phyloP scores from a whole-genome alignment of 73 alveolate species.

The Loxodes magnus region DNA sequence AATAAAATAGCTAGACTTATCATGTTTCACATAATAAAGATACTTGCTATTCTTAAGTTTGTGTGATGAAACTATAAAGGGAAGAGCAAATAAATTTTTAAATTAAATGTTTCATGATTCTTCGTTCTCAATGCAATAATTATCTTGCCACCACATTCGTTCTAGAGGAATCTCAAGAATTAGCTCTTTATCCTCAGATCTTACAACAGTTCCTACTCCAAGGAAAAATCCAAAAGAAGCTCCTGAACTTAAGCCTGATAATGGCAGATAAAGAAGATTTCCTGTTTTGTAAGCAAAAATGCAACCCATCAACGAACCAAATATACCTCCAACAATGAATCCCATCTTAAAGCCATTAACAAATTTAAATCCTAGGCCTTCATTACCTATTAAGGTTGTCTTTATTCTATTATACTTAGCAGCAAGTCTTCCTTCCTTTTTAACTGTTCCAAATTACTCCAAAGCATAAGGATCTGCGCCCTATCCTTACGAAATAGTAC shows the following conservation, averaged over 20 bases:
- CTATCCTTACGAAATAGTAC: too few relatives aligned
- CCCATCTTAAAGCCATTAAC: slow-evolving; percentile 55
- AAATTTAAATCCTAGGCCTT: slow-evolving; percentile 23
- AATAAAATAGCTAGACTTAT: too few relatives aligned
- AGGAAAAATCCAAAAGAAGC: slow-evolving; percentile 56
- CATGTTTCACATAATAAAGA: too few relatives aligned
- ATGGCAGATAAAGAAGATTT: slow-evolving; percentile 25
- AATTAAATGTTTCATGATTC: too few relatives aligned
- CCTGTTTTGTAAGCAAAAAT: slow-evolving; percentile 1
- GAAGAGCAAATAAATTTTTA: too few relatives aligned
- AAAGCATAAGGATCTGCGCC: slow-evolving; percentile 1
- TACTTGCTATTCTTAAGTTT: too few relatives aligned
- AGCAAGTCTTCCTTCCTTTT: slow-evolving; percentile 15
- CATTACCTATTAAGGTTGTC: slow-evolving; percentile 33
- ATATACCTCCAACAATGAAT: slow-evolving; percentile 40
- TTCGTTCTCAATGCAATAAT: too few relatives aligned
- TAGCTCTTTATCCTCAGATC: slow-evolving; percentile 15
- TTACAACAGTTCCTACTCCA: slow-evolving; percentile 56
- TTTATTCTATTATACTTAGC: slow-evolving; percentile 24
- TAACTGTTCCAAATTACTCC: slow-evolving; percentile 11
- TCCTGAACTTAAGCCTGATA: slow-evolving; percentile 35
- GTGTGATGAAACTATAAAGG: too few relatives aligned
- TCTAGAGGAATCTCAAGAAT: too few relatives aligned
- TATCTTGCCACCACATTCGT: too few relatives aligned
- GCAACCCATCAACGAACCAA: slow-evolving; percentile 45